phyloP scores from a whole-genome alignment of 2,329 filamentous ascomycete species.

The Raffaelea albimanens region DNA sequence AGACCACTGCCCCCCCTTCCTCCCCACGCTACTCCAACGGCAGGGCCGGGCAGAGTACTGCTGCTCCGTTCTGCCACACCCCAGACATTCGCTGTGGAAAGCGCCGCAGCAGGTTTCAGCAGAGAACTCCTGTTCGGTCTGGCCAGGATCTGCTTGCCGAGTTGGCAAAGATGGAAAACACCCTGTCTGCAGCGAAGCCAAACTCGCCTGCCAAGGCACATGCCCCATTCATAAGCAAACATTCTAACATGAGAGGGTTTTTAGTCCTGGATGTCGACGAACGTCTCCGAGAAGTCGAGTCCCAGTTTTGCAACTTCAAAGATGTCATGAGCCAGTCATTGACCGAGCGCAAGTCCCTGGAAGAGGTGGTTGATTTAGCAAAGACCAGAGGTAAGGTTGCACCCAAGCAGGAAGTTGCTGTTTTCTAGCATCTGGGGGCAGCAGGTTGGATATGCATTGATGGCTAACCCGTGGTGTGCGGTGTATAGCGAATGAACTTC shows the following conservation, averaged over 20 bases:
- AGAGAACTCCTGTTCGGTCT: background rate
- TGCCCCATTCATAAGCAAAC: background rate
- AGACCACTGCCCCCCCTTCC: no score
- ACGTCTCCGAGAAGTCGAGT: slow-evolving; percentile 67
- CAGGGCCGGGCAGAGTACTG: no score
- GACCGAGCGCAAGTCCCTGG: slow-evolving; percentile 57
- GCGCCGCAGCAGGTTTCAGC: background rate
- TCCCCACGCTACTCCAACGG: no score
- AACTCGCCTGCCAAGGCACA: slow-evolving; percentile 31
- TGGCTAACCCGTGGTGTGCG: slow-evolving; percentile 11
- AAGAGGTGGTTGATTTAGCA: slow-evolving; percentile 64
- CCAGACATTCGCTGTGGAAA: no score
- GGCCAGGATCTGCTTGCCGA: background rate
- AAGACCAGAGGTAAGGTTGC: slow-evolving; percentile 62
- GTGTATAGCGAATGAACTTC: slow-evolving; percentile 32
- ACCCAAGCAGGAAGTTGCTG: no score
- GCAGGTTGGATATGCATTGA: background rate
- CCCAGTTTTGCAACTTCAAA: slow-evolving; percentile 61
- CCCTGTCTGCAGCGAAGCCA: slow-evolving; percentile 22
- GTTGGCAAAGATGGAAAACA: slow-evolving; percentile 18
- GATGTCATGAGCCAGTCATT: slow-evolving; percentile 62
- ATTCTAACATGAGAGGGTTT: slow-evolving; percentile 23
- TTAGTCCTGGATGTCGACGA: slow-evolving; percentile 73
- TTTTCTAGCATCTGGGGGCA: no score
- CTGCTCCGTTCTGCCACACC: no score